phyloP scores from a whole-genome alignment of 441 rosid species.

The Metrosideros polymorpha region DNA sequence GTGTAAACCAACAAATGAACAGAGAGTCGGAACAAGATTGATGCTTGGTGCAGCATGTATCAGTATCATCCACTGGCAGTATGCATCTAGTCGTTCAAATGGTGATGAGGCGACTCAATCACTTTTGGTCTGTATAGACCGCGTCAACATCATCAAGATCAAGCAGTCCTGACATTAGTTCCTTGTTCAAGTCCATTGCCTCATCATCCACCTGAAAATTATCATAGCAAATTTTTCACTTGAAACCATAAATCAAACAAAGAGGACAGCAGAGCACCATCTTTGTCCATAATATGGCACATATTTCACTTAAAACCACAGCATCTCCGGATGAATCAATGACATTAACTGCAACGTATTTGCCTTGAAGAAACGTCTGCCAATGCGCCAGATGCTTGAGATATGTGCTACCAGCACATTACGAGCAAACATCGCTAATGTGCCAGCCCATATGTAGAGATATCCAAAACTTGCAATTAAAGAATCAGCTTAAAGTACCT shows the following conservation, averaged over 20 bases:
- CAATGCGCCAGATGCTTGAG: background rate
- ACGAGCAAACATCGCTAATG: background rate
- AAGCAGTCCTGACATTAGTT: slow-evolving; percentile 63
- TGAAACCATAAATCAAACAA: background rate
- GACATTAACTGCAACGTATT: background rate
- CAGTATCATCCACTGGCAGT: background rate
- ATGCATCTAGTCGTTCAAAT: background rate
- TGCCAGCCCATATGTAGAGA: background rate
- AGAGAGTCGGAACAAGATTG: background rate
- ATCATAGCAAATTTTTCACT: background rate
- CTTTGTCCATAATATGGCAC: background rate
- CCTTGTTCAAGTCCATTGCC: slow-evolving; percentile 83
- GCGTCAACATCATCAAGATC: slow-evolving; percentile 91
- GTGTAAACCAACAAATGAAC: background rate
- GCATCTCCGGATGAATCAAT: background rate
- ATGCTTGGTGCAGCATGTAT: background rate
- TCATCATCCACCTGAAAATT: slow-evolving; percentile 71
- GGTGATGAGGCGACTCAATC: slow-evolving; percentile 5
- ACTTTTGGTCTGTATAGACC: slow-evolving; percentile 72
- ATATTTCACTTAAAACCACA: background rate
- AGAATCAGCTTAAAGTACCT: background rate
- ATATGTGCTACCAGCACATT: background rate
- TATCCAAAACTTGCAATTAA: background rate
- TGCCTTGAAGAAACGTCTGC: background rate
- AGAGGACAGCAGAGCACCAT: background rate